These are phyloP conservation scores for Pleurostoma richardsiae DNA, from an alignment of 2,329 filamentous ascomycete genomes.

Conservation along the genomic window DNA sequence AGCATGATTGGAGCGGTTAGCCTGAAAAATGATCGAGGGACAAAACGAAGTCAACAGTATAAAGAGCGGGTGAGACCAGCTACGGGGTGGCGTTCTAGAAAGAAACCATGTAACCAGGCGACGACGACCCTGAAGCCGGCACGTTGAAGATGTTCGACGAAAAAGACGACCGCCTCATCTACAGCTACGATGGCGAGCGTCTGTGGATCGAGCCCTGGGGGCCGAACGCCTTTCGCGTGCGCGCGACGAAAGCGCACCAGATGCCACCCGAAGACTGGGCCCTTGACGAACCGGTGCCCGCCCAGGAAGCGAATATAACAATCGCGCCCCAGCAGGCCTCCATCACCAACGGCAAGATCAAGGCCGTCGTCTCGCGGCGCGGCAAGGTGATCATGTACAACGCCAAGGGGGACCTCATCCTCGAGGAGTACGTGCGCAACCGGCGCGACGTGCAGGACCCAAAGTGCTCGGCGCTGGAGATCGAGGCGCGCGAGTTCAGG, in stretches of 20 bases:
- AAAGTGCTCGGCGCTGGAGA: conserved; percentile 51
- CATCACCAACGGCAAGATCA: conserved; percentile 43
- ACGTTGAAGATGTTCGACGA: conserved; percentile 9
- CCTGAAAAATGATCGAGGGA: neutral
- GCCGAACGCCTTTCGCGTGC: conserved; percentile 38
- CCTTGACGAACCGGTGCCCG: conserved; percentile 20
- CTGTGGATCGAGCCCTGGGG: conserved; percentile 46
- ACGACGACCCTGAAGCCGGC: neutral
- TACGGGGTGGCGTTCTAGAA: neutral
- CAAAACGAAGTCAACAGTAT: neutral
- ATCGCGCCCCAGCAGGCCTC: conserved; percentile 23
- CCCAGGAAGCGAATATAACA: conserved; percentile 7
- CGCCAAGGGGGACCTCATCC: conserved; percentile 31
- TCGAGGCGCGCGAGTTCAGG: conserved; percentile 54
- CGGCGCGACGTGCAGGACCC: conserved; percentile 47
- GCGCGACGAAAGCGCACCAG: conserved; percentile 31
- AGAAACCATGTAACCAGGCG: neutral
- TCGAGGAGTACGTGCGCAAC: conserved; percentile 49
- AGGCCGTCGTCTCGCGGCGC: conserved; percentile 35
- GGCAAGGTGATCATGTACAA: conserved; percentile 47
- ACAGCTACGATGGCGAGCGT: conserved; percentile 35
- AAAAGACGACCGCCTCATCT: conserved; percentile 9
- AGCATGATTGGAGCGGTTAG: neutral
- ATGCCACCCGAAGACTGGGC: conserved; percentile 36
- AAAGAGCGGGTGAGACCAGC: neutral